A percentile compares a stretch with the other conserved stretches of the same genome.
Evolutionary conservation across 352 stramenopile species (phyloP).

Genomic region (Pelagophyceae sp.): DNA sequence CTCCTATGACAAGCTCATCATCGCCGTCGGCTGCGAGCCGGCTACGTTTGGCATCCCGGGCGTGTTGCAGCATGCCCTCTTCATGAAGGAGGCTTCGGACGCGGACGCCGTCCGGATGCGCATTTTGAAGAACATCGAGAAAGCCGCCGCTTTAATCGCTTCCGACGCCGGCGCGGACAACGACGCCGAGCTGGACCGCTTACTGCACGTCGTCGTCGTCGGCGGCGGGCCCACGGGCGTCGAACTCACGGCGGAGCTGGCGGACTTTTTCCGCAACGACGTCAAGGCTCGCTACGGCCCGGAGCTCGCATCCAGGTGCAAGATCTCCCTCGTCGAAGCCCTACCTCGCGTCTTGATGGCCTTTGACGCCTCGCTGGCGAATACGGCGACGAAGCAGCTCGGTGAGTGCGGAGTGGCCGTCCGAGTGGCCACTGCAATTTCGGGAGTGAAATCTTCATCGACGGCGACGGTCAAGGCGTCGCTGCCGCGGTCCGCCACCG

Average conservation of each 20-base stretch:
- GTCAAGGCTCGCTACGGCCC: constrained; percentile 38
- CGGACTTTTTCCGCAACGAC: constrained; percentile 49
- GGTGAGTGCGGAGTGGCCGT: constrained; percentile 32
- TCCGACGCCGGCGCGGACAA: constrained; percentile 29
- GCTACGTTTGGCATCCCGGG: constrained; percentile 52
- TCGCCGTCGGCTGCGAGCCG: constrained; percentile 45
- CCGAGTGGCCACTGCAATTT: constrained; percentile 33
- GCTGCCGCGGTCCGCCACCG: constrained; percentile 21
- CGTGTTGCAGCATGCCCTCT: constrained; percentile 45
- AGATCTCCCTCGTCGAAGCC: constrained; percentile 50
- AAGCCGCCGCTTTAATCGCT: constrained; percentile 37
- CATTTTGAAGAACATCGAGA: constrained; percentile 46
- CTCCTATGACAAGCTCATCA: constrained; percentile 46
- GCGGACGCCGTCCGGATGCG: constrained; percentile 31
- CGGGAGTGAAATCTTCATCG: constrained; percentile 31
- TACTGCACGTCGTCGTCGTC: constrained; percentile 46
- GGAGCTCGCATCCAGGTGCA: constrained; percentile 39
- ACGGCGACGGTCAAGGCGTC: constrained; percentile 31
- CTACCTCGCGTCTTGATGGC: constrained; percentile 38
- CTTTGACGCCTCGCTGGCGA: constrained; percentile 36
- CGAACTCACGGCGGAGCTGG: constrained; percentile 45
- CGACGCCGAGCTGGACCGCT: constrained; percentile 31
- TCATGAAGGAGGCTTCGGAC: constrained; percentile 49
- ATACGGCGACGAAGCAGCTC: constrained; percentile 36
- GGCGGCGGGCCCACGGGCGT: constrained; percentile 50